phyloP scores from a whole-genome alignment of 2,329 filamentous ascomycete species.

The Hirsutella rhossiliensis region DNA sequence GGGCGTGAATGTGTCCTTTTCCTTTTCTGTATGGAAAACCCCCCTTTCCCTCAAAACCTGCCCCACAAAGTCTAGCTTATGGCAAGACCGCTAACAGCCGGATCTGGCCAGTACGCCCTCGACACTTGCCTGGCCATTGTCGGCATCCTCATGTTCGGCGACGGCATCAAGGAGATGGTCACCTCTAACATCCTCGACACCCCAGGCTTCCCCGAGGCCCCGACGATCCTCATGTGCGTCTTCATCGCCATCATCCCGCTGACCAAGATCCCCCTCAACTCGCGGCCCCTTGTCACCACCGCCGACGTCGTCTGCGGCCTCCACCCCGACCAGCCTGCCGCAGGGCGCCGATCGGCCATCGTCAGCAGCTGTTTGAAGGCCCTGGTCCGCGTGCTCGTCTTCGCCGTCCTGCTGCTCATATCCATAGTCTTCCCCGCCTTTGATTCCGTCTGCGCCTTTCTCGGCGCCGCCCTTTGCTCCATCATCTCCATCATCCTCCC shows the following conservation, averaged over 20 bases:
- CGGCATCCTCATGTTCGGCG: conserved; percentile 90
- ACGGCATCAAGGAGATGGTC: conserved; percentile 75
- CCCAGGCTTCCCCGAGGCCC: conserved; percentile 56
- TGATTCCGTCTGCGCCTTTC: conserved; percentile 81
- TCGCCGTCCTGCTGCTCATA: conserved; percentile 63
- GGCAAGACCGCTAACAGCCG: not conserved
- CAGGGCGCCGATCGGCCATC: conserved; percentile 24
- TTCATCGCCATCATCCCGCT: conserved; percentile 89
- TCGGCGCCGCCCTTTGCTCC: conserved; percentile 84
- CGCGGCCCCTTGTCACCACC: conserved; percentile 77
- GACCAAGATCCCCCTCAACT: conserved; percentile 88
- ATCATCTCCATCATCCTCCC: conserved; percentile 89
- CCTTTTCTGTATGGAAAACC: conserved; percentile 58
- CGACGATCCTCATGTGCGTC: conserved; percentile 70
- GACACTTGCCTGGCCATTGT: conserved; percentile 73
- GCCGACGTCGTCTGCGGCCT: conserved; percentile 71
- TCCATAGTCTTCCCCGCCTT: conserved; percentile 62
- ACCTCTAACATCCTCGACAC: conserved; percentile 78
- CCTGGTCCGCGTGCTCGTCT: conserved; percentile 52
- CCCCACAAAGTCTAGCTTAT: no score
- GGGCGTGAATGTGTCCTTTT: conserved; percentile 69
- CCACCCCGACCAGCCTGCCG: conserved; percentile 32
- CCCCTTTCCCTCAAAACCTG: not conserved
- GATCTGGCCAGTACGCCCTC: conserved; percentile 49
- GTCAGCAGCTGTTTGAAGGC: conserved; percentile 37